These are phyloP conservation scores for Monosporozyma siamensis DNA, from an alignment of 805 yeast species.

Conservation along the genomic window DNA sequence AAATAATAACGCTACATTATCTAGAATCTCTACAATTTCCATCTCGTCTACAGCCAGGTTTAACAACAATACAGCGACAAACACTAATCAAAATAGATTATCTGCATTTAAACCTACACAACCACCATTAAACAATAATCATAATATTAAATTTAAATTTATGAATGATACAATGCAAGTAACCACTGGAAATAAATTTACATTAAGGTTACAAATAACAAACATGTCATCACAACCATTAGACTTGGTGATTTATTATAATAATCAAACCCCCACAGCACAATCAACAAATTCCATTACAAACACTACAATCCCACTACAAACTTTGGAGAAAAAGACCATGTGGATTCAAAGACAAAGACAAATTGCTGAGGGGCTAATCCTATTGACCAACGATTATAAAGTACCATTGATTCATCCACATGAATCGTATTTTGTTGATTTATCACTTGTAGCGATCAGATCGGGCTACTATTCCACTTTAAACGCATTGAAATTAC, in stretches of 20 bases:
- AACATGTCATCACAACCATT: constrained; percentile 20
- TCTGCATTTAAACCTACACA: not conserved
- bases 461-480: constrained; percentile 25
- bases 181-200: constrained; percentile 20
- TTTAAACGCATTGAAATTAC: constrained; percentile 25
- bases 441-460: constrained; percentile 24
- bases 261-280: constrained; percentile 12
- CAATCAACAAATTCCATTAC: not conserved
- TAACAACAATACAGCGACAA: not conserved
- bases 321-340: constrained; percentile 10
- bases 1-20: constrained; percentile 3
- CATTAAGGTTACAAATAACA: constrained; percentile 21
- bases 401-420: constrained; percentile 24
- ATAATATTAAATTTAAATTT: constrained; percentile 23
- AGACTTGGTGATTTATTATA: constrained; percentile 23
- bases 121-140: not conserved
- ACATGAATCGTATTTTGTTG: constrained; percentile 22
- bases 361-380: constrained; percentile 23
- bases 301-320: constrained; percentile 3
- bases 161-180: constrained; percentile 15
- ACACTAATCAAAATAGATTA: not conserved
- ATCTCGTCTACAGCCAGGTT: constrained; percentile 2
- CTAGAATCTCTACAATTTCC: constrained; percentile 4
- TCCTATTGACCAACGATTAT: constrained; percentile 27
- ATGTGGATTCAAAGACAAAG: constrained; percentile 15